Evolutionary conservation across 805 yeast genomes (phyloP), one percentile per base, ranked within the genome.

Genomic region (Yamadazyma tumulicola): DNA sequence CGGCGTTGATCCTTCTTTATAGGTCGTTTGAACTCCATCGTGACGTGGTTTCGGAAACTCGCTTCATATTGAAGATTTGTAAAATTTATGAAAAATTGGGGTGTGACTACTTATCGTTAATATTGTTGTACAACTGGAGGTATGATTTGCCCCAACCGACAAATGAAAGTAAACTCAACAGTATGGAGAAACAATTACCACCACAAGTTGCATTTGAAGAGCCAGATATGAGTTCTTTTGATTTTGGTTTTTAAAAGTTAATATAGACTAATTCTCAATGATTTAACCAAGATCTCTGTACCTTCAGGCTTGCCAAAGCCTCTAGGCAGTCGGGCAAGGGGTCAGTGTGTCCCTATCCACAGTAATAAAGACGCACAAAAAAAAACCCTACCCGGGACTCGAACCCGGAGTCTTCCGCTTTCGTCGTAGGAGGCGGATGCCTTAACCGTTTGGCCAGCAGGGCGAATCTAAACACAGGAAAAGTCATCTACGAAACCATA

Each of bases 11-110:
- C 12, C 64, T 80, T 8, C 57, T 91, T 37, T 89, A 84, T 54
- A 62, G 68, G 35, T 73, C 71, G 28, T 62, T 89, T 37, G 65
- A 94, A 30, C 47, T 68, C 4, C 64, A 67, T 6, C 55, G 76
- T 7, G 59, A 58, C 19, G 60, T 67, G 1, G 39, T 42, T 3
- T 58, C 57, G 26, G 97, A 91, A 48, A 76, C 74, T 37, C 64
- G 69, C 4, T 79, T 81, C 48, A 71, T 88, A 11, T 49, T 75
- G 9, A 75, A 79, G 42, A 81, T 81, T 6, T 70, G 84, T 6
- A 63, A 72, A 23, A 81, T 87, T 41, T 85, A 87, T 49, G 69
- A 77, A 11, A 67, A 94, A 38, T 86, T 89, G 96, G 97, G 97
- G 0, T 89, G 97, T 59, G 95, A 89, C 48, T 75, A 79, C 40